These are phyloP conservation scores for Pseudozyma hubeiensis DNA, from an alignment of 1,284 basidiomycete genomes.

Conservation along the genomic window DNA sequence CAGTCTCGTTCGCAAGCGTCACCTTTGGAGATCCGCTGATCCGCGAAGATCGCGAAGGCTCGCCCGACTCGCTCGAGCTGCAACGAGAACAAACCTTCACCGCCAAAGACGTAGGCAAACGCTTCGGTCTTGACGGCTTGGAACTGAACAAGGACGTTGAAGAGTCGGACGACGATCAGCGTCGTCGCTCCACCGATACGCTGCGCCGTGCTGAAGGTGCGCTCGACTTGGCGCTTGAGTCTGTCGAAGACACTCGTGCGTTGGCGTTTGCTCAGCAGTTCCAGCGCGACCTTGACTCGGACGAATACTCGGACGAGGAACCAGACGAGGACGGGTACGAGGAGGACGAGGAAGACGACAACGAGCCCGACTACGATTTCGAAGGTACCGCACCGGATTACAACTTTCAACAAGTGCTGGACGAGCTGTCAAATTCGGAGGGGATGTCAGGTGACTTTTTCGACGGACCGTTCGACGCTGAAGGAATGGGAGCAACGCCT, in stretches of 20 bases:
- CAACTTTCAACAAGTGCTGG: conserved; percentile 37
- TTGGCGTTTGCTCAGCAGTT: conserved; percentile 49
- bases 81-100: conserved; percentile 48
- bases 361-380: conserved; percentile 39
- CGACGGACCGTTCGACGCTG: conserved; percentile 38
- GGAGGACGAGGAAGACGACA: conserved; percentile 47
- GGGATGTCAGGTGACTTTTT: conserved; percentile 37
- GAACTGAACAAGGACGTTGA: conserved; percentile 22
- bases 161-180: conserved; percentile 39
- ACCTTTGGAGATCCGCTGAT: conserved; percentile 34
- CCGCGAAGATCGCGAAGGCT: conserved; percentile 36
- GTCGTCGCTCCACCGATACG: conserved; percentile 52
- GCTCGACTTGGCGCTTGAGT: conserved; percentile 38
- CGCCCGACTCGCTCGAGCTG: conserved; percentile 40
- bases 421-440: conserved; percentile 15
- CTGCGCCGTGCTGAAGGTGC: conserved; percentile 38
- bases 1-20: conserved; percentile 32
- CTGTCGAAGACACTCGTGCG: conserved; percentile 46
- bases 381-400: conserved; percentile 14
- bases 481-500: conserved; percentile 9
- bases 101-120: conserved; percentile 37
- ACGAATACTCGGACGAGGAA: conserved; percentile 37
- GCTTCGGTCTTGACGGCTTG: conserved; percentile 2
- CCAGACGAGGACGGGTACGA: conserved; percentile 47
- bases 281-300: conserved; percentile 38